Percentiles rank a stretch among this genome's conserved stretches.
Conservation (phyloP, 1,284 basidiomycete species). For the Peniophora sp. region DNA sequence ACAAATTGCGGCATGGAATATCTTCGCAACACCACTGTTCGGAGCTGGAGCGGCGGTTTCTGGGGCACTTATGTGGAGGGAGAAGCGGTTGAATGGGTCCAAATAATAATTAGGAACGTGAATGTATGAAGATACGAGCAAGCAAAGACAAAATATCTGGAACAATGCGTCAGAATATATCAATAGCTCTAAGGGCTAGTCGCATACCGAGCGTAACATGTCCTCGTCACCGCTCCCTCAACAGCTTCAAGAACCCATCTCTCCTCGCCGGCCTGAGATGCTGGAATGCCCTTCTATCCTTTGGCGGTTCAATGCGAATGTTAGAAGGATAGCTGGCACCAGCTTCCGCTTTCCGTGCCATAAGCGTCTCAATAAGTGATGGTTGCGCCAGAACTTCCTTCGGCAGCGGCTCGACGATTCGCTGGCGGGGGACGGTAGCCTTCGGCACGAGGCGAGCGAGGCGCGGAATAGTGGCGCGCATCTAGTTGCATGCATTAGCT, state of each 20-base stretch:
- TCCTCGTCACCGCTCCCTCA: conserved; percentile 28
- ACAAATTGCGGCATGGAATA: conserved; percentile 24
- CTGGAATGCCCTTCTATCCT: conserved; percentile 27
- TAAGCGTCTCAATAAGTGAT: conserved; percentile 30
- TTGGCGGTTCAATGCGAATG: conserved; percentile 34
- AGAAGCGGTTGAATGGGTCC: conserved; percentile 19
- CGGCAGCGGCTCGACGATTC: conserved; percentile 16
- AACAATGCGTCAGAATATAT: not conserved
- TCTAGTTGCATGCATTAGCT: conserved; percentile 28
- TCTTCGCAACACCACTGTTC: conserved; percentile 22
- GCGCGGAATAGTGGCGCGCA: conserved; percentile 26
- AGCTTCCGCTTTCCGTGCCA: conserved; percentile 27
- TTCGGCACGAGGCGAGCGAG: conserved; percentile 35
- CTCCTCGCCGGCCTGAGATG: conserved; percentile 26
- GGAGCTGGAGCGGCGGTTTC: conserved; percentile 37
- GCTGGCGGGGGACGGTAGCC: conserved; percentile 8
- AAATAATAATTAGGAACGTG: not conserved
- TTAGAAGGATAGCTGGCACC: conserved; percentile 33
- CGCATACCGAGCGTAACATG: too few relatives aligned
- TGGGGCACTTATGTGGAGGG: conserved; percentile 35
- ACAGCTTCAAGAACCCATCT: conserved; percentile 25
- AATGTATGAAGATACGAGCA: not conserved
- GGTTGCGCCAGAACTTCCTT: conserved; percentile 15
- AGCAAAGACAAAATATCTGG: not conserved
- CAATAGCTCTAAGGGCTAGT: too few relatives aligned